Evolutionary conservation across 2,329 filamentous ascomycete species (phyloP).

Genomic region (Stachybotrys elegans): DNA sequence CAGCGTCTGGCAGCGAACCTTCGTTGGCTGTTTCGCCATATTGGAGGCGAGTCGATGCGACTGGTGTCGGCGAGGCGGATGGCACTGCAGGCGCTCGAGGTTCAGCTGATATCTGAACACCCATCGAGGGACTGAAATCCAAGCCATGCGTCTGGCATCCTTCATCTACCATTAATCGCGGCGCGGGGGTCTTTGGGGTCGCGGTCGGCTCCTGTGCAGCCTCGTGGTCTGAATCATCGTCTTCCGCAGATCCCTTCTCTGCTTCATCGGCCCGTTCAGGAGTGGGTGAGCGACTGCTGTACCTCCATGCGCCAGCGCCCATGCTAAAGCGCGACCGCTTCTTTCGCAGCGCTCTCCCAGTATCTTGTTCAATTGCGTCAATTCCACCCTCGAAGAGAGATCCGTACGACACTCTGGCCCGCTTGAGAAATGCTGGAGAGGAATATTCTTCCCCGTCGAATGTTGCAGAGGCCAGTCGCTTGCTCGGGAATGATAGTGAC

Average conservation of each 20-base stretch:
- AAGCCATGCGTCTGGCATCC: slow-evolving; percentile 27
- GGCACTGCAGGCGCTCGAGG: slow-evolving; percentile 9
- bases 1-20: not conserved
- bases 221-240: slow-evolving; percentile 12
- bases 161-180: slow-evolving; percentile 28
- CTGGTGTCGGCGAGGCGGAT: slow-evolving; percentile 9
- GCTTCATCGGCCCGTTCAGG: slow-evolving; percentile 47
- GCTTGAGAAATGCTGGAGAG: slow-evolving; percentile 77
- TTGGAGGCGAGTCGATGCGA: not conserved
- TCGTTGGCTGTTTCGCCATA: too few species aligned
- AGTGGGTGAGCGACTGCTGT: slow-evolving; percentile 65
- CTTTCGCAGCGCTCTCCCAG: slow-evolving; percentile 28
- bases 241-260: slow-evolving; percentile 14
- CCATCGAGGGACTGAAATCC: slow-evolving; percentile 20
- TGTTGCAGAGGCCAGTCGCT: slow-evolving; percentile 27
- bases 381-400: slow-evolving; percentile 58
- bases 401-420: slow-evolving; percentile 64
- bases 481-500: slow-evolving; percentile 19
- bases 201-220: slow-evolving; percentile 6
- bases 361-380: slow-evolving; percentile 66
- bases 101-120: slow-evolving; percentile 23
- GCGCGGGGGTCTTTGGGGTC: slow-evolving; percentile 13
- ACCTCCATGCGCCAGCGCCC: slow-evolving; percentile 67
- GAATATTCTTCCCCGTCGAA: slow-evolving; percentile 52
- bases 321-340: slow-evolving; percentile 68